phyloP scores from a whole-genome alignment of 1,284 basidiomycete genomes.

The Ganoderma multipileum region DNA sequence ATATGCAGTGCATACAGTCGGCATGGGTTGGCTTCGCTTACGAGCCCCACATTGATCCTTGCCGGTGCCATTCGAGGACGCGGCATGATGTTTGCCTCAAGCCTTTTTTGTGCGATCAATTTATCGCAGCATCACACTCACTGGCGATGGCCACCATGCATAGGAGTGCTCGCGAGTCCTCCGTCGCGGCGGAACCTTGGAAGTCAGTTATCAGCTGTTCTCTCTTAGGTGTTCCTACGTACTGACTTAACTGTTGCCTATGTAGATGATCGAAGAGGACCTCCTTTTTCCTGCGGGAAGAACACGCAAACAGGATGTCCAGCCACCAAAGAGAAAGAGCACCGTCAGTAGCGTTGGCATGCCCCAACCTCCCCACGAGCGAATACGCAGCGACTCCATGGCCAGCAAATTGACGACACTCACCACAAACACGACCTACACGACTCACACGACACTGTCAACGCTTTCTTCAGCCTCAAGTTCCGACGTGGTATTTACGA shows the following conservation, averaged over 20 bases:
- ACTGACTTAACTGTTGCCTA: neutral
- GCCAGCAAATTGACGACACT: conserved; percentile 22
- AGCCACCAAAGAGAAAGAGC: neutral
- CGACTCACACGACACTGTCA: conserved; percentile 6
- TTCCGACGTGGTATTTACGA: conserved; percentile 21
- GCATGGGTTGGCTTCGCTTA: neutral
- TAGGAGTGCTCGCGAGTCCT: conserved; percentile 73
- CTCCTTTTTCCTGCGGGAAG: conserved; percentile 66
- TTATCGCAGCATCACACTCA: neutral
- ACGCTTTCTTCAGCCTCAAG: conserved; percentile 12
- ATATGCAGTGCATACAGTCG: neutral
- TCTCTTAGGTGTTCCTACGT: neutral
- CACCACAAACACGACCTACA: conserved; percentile 7
- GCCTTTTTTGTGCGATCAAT: neutral
- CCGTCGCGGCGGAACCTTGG: conserved; percentile 64
- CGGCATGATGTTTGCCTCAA: neutral
- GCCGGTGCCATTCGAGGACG: neutral
- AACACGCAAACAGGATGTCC: conserved; percentile 16
- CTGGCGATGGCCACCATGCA: neutral
- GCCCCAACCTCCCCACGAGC: conserved; percentile 12
- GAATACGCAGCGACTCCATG: conserved; percentile 23
- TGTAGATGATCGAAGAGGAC: conserved; percentile 74
- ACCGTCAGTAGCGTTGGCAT: conserved; percentile 5
- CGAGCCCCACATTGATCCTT: neutral
- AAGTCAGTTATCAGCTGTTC: conserved; percentile 47